Base-by-base conservation (phyloP, 2,329 filamentous ascomycete genomes). In the Hysterium pulicare region DNA sequence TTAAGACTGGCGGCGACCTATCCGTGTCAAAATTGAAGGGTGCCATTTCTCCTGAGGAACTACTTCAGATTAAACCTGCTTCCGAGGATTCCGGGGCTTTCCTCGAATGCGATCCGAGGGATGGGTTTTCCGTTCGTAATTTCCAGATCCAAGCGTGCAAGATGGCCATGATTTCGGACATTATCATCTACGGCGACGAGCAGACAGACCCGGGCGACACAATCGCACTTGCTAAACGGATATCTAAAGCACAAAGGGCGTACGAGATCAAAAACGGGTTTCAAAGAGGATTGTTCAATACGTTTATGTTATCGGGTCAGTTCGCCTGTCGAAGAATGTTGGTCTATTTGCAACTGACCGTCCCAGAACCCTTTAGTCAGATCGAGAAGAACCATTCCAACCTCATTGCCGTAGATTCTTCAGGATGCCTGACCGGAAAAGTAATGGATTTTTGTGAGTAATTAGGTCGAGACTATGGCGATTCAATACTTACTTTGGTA, bases 141-240 rank as follows among this genome's bases (percentile, higher is more conserved):
- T 98, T 98, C 61, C 91, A 97, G 57, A 97, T 97, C 30, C 93
- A 98, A 66, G 79, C 87, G 0, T 86, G 86, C 45, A 98, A 98
- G 66, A 73, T 87, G 51, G 90, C 90, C 41, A 81, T 86, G 51
- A 79, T 93, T 7, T 96, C 90, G 1, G 93, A 98, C 63, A 88
- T 98, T 50, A 78, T 98, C 31, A 80, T 98, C 1, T 98, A 98
- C 61, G 89, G 89, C 10, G 86, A 91, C 41, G 79, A 88, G 50
- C 70, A 74, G 28, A 75, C 75, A 2, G 69, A 78, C 20, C 77
- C 79, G 34, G 76, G 79, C 40, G 82, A 83, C 43, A 71, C 95
- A 63, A 55, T 86, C 69, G 76, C 81, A 71, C 61, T 83, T 24
- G 82, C 82, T 4, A 73, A 75, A 54, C 69, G 71, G 30, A 79